These are phyloP conservation scores for Phoma sp. DNA, from an alignment of 2,329 filamentous ascomycete genomes.

Conservation along the genomic window DNA sequence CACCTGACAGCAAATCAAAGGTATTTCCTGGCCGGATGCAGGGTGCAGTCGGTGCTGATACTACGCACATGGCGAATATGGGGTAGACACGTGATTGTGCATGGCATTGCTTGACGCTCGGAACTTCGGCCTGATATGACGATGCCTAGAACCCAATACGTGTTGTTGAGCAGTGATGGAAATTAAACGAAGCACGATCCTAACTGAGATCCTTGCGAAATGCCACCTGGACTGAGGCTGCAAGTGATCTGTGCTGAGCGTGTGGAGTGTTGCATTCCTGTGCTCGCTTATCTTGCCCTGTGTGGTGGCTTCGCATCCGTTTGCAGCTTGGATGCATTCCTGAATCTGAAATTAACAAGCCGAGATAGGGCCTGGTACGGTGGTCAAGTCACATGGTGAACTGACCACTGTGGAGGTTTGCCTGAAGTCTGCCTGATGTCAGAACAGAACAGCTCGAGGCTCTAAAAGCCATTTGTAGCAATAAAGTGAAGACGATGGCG, in stretches of 20 bases:
- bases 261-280: conserved; percentile 5
- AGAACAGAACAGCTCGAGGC: background rate
- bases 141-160: background rate
- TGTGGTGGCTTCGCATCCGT: background rate
- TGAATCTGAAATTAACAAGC: background rate
- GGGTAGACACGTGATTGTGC: conserved; percentile 5
- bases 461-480: background rate
- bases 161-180: too few species aligned
- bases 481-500: background rate
- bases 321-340: conserved; percentile 10
- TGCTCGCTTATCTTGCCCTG: conserved; percentile 3
- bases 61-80: conserved; percentile 5
- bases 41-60: background rate
- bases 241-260: background rate
- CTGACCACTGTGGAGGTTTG: too few species aligned
- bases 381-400: too few species aligned
- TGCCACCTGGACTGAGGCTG: background rate
- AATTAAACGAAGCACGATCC: too few species aligned
- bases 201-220: too few species aligned
- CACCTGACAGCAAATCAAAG: background rate
- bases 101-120: conserved; percentile 5
- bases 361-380: background rate
- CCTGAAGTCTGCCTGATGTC: background rate
- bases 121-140: conserved; percentile 9
- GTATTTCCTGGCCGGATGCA: background rate